Conservation (phyloP, 257 asterid species). For the Solanum commersonii region DNA sequence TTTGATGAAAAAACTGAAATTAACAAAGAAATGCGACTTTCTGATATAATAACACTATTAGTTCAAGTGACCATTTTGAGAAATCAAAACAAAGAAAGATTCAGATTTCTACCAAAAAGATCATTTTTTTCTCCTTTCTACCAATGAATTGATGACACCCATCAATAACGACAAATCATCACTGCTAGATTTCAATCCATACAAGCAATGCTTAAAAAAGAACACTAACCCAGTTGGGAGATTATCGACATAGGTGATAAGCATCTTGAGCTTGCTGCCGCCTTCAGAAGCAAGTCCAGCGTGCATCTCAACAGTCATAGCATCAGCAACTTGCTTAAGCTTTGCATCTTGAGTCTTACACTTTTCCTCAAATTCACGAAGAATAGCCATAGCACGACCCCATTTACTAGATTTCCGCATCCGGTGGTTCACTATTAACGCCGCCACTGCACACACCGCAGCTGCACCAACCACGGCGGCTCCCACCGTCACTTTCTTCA, state of each 20-base stretch:
- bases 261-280: constrained; percentile 63
- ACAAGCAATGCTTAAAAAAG: not conserved
- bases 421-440: constrained; percentile 32
- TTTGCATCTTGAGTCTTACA: constrained; percentile 36
- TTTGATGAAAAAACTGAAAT: not conserved
- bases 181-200: not conserved
- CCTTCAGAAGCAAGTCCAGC: constrained; percentile 71
- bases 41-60: not conserved
- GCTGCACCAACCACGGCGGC: constrained; percentile 42
- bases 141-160: not conserved
- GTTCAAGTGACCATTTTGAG: not conserved
- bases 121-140: not conserved
- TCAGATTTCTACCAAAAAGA: not conserved
- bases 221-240: constrained; percentile 55
- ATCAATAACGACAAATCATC: not conserved
- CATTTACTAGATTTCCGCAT: constrained; percentile 38
- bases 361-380: constrained; percentile 43
- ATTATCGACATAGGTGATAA: constrained; percentile 50
- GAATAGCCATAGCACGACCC: constrained; percentile 43
- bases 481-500: constrained; percentile 40
- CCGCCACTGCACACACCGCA: constrained; percentile 48
- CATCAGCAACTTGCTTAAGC: constrained; percentile 55
- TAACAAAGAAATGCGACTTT: not conserved
- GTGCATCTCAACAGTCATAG: constrained; percentile 70
- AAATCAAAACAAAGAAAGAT: not conserved